phyloP scores from a whole-genome alignment of 2,329 filamentous ascomycete species.

The Botrytis galanthina region DNA sequence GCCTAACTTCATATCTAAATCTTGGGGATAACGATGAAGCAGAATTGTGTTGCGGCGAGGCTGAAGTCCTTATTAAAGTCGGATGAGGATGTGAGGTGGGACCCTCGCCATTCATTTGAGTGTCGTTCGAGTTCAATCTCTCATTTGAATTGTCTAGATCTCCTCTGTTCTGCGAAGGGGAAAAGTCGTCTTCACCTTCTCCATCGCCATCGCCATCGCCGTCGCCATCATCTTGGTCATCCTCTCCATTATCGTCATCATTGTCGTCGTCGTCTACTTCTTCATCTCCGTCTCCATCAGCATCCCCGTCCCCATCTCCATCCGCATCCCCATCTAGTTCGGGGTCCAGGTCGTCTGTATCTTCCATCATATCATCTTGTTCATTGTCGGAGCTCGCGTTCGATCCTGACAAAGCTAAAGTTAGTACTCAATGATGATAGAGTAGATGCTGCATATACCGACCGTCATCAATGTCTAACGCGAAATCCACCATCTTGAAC shows the following conservation, averaged over 20 bases:
- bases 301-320: constrained; percentile 42
- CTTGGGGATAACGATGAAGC: constrained; percentile 43
- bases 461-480: constrained; percentile 37
- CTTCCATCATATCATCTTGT: constrained; percentile 58
- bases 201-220: constrained; percentile 39
- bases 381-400: constrained; percentile 51
- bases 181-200: constrained; percentile 53
- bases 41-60: constrained; percentile 37
- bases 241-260: constrained; percentile 37
- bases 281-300: constrained; percentile 38
- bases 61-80: constrained; percentile 33
- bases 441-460: constrained; percentile 26
- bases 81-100: constrained; percentile 37
- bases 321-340: constrained; percentile 31
- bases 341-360: constrained; percentile 41
- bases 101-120: constrained; percentile 33
- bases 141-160: constrained; percentile 31
- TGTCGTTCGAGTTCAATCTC: constrained; percentile 30
- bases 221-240: constrained; percentile 40
- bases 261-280: constrained; percentile 45
- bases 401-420: constrained; percentile 34
- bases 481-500: constrained; percentile 35
- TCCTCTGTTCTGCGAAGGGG: constrained; percentile 40
- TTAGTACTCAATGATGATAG: not conserved
- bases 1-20: constrained; percentile 62